Conservation (phyloP, 495 filamentous ascomycete species). For the Astrocystis sublimbata region DNA sequence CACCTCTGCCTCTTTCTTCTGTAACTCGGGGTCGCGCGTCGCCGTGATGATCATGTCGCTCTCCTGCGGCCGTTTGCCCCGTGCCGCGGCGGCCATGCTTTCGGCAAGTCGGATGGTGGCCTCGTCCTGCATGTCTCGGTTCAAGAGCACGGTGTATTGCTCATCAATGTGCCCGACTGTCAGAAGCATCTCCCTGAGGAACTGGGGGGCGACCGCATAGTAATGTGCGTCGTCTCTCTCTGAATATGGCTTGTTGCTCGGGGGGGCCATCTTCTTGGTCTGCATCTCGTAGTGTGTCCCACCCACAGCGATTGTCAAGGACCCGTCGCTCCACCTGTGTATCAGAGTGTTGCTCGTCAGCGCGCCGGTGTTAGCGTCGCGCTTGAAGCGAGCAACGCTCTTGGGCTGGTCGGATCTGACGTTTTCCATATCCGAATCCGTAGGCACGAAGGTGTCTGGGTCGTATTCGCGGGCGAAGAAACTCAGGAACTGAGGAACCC, state of each 20-base stretch:
- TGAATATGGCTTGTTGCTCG: constrained; percentile 57
- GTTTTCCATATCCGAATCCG: constrained; percentile 49
- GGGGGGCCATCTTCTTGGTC: constrained; percentile 73
- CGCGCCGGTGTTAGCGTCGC: constrained; percentile 44
- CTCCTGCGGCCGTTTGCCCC: constrained; percentile 43
- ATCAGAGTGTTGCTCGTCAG: constrained; percentile 77
- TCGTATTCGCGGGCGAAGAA: constrained; percentile 75
- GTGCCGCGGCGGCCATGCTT: constrained; percentile 61
- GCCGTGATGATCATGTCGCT: constrained; percentile 57
- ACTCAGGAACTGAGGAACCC: constrained; percentile 76
- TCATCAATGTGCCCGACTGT: constrained; percentile 80
- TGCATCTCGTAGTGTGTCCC: constrained; percentile 77
- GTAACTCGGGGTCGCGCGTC: constrained; percentile 77
- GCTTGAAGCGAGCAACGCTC: constrained; percentile 42
- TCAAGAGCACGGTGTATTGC: constrained; percentile 69
- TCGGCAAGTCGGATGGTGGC: constrained; percentile 75
- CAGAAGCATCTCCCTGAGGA: constrained; percentile 67
- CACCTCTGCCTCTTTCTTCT: constrained; percentile 71
- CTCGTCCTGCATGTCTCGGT: constrained; percentile 69
- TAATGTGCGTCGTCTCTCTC: constrained; percentile 73
- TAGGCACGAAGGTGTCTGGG: constrained; percentile 62
- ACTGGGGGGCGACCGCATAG: constrained; percentile 75
- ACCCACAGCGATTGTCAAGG: constrained; percentile 72
- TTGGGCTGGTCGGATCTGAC: constrained; percentile 40
- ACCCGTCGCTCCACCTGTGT: constrained; percentile 82